Conservation (phyloP, 2,329 filamentous ascomycete genomes). For the Pseudocercospora fijiensis region DNA sequence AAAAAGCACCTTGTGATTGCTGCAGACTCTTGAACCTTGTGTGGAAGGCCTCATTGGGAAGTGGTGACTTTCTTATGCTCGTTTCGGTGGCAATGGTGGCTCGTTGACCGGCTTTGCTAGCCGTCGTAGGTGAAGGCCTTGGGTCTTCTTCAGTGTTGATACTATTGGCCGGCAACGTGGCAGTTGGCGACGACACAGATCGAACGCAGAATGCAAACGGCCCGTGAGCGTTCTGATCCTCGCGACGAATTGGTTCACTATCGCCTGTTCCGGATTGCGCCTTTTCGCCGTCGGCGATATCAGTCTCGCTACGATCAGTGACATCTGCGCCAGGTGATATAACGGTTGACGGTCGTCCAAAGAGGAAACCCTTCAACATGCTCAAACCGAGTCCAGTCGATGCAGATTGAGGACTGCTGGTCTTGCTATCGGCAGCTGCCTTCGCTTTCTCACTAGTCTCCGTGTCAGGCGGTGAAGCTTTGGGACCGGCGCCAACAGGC, state of each 20-base stretch:
- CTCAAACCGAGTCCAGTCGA: slow-evolving; percentile 20
- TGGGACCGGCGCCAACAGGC: background rate
- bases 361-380: slow-evolving; percentile 22
- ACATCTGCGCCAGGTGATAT: background rate
- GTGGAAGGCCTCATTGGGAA: background rate
- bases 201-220: background rate
- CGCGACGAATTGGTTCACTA: too few species aligned
- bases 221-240: background rate
- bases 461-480: background rate
- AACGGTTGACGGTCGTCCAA: slow-evolving; percentile 8
- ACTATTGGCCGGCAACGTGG: background rate
- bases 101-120: background rate
- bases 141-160: background rate
- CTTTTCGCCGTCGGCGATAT: too few species aligned
- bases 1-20: background rate
- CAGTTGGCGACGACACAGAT: background rate
- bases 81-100: background rate
- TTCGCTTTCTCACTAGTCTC: background rate
- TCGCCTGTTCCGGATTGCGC: too few species aligned
- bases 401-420: slow-evolving; percentile 6
- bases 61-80: background rate
- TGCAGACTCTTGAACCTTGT: background rate
- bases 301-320: background rate
- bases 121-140: background rate
- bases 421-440: slow-evolving; percentile 5